These are phyloP conservation scores for Pleurotus cornucopiae DNA, from an alignment of 768 basidiomycete genomes.

Conservation along the genomic window DNA sequence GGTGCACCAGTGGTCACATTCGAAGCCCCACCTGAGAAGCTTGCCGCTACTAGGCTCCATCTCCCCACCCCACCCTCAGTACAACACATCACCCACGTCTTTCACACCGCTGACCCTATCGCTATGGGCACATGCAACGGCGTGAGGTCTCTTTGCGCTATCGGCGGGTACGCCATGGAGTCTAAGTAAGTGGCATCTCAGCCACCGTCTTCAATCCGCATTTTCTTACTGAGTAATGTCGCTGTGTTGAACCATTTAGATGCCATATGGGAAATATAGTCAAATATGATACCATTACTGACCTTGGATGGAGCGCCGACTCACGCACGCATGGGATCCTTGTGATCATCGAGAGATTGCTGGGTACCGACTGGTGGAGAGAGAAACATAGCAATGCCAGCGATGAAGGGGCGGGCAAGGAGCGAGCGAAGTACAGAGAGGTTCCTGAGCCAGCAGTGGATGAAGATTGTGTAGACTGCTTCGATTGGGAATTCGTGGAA, in stretches of 20 bases:
- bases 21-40: conserved; percentile 75
- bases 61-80: conserved; percentile 81
- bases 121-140: conserved; percentile 84
- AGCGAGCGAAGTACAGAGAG: conserved; percentile 13
- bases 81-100: conserved; percentile 81
- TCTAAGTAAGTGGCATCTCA: conserved; percentile 32
- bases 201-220: conserved; percentile 8
- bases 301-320: conserved; percentile 76
- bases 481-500: conserved; percentile 59
- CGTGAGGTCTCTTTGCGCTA: conserved; percentile 44
- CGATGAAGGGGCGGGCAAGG: conserved; percentile 16
- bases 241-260: conserved; percentile 23
- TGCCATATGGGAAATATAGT: conserved; percentile 87
- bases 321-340: conserved; percentile 67
- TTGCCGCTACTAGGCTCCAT: conserved; percentile 75
- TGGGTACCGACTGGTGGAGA: conserved; percentile 31
- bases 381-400: conserved; percentile 16
- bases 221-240: neutral
- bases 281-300: conserved; percentile 81
- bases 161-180: conserved; percentile 81
- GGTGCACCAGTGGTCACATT: conserved; percentile 91
- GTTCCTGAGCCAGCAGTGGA: conserved; percentile 51
- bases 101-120: conserved; percentile 92
- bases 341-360: conserved; percentile 57
- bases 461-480: conserved; percentile 74